Evolutionary conservation across 768 basidiomycete species (phyloP).

Genomic region (Mycena vitilis): DNA sequence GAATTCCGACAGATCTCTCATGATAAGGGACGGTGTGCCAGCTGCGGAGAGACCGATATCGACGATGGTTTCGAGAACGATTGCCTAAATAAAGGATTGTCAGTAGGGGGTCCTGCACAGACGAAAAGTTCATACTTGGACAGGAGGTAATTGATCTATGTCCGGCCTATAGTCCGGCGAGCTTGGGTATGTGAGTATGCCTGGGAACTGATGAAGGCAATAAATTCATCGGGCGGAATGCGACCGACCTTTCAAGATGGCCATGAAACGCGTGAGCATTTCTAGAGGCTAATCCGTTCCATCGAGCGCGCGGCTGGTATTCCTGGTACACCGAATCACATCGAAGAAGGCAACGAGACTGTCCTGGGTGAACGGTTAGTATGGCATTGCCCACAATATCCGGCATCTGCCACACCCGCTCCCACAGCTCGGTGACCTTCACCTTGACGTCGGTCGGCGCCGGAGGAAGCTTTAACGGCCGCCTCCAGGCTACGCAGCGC

Average conservation of each 20-base stretch:
- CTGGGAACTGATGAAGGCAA: slow-evolving; percentile 46
- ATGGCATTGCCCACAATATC: slow-evolving; percentile 72
- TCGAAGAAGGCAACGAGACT: slow-evolving; percentile 86
- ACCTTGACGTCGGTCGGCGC: slow-evolving; percentile 57
- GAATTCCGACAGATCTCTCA: slow-evolving; percentile 88
- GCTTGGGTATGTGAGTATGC: slow-evolving; percentile 80
- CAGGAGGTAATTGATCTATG: slow-evolving; percentile 81
- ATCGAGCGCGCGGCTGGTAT: slow-evolving; percentile 58
- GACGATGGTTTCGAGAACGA: slow-evolving; percentile 78
- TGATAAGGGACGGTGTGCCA: slow-evolving; percentile 77
- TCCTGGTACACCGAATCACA: slow-evolving; percentile 71
- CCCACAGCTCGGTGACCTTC: slow-evolving; percentile 59
- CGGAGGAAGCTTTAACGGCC: slow-evolving; percentile 70
- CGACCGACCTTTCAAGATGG: slow-evolving; percentile 75
- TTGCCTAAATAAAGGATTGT: slow-evolving; percentile 60
- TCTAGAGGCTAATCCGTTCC: slow-evolving; percentile 74
- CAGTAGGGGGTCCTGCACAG: slow-evolving; percentile 5
- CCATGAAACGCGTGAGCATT: slow-evolving; percentile 75
- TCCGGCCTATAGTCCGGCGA: slow-evolving; percentile 93
- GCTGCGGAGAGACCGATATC: slow-evolving; percentile 71
- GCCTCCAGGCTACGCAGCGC: slow-evolving; percentile 87
- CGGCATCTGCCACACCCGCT: slow-evolving; percentile 78
- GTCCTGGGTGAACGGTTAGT: slow-evolving; percentile 80
- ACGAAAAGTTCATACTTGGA: slow-evolving; percentile 65
- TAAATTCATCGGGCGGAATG: background rate